Evolutionary conservation across 2,329 filamentous ascomycete species (phyloP).

Genomic region (Penicillium griseofulvum): DNA sequence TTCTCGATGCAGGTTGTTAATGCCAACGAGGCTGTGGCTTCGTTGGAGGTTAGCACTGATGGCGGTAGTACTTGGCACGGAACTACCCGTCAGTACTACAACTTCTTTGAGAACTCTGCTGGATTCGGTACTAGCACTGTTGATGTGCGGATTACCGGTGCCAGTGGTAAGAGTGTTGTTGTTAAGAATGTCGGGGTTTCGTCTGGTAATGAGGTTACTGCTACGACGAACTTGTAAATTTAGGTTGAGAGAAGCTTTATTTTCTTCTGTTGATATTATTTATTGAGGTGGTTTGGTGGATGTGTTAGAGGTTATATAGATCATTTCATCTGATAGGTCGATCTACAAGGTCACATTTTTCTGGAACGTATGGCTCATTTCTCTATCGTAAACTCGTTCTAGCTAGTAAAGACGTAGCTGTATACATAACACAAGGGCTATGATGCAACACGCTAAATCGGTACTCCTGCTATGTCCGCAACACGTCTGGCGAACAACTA

Average conservation of each 20-base stretch:
- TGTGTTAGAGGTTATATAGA: neutral
- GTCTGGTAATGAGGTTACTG: slow-evolving; percentile 21
- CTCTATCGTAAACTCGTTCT: neutral
- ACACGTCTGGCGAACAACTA: neutral
- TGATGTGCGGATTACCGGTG: slow-evolving; percentile 56
- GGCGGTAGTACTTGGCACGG: slow-evolving; percentile 57
- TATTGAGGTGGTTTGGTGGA: neutral
- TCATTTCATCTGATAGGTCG: neutral
- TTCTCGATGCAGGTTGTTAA: slow-evolving; percentile 66
- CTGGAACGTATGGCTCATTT: neutral
- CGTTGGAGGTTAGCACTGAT: slow-evolving; percentile 61
- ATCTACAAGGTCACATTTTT: neutral
- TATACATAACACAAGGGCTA: neutral
- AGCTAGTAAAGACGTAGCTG: neutral
- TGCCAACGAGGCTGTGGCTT: slow-evolving; percentile 55
- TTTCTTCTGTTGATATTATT: neutral
- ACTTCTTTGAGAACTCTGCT: slow-evolving; percentile 61
- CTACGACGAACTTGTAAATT: slow-evolving; percentile 25
- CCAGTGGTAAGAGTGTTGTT: slow-evolving; percentile 51
- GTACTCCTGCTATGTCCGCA: neutral
- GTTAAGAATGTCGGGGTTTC: slow-evolving; percentile 49
- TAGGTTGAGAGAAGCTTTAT: neutral
- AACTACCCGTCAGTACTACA: slow-evolving; percentile 56
- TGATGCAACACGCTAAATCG: neutral
- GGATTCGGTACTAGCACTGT: slow-evolving; percentile 58